Evolutionary conservation across 2,329 filamentous ascomycete genomes (phyloP), one percentile per base, ranked within the genome.

Genomic region (Epichloe brachyelytri): DNA sequence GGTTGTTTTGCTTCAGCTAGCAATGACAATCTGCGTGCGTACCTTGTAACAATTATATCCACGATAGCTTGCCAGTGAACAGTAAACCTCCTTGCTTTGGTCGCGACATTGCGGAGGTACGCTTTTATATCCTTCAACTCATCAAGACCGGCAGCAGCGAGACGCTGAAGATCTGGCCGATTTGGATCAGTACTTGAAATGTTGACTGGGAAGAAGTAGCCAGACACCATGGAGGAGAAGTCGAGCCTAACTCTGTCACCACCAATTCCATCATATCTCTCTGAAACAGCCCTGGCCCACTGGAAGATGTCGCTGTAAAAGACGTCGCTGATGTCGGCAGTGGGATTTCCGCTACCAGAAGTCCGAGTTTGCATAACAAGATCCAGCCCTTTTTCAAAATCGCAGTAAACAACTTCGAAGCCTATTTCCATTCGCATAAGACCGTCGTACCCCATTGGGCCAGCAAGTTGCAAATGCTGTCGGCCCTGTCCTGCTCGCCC

Each of bases 321-420:
- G 22, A 22, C 7, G 7, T 78, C 43, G 3, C 47, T 46, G 17
- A 51, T 43, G 0, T 51, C 43, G 2, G 15, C 1, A n/a, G n/a
- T 1, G 20, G 12, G 2, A 8, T n/a, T 3, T 12, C n/a, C 36
- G 19, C 17, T n/a, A 6, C 3, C 11, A 8, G 45, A 15, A 17
- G 20, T 59, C 53, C 34, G 60, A 51, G 11, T 54, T 55, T 3
- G 57, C 53, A 1, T 58, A 1, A 72, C 53, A 19, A 68, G 59
- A 17, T 68, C 61, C 11, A 78, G 54, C 0, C 71, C 71, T 3
- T 66, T 56, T 10, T 57, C 56, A 44, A 88, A 87, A 49, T 82
- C 68, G 61, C 83, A 88, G 19, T 83, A 68, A 47, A 87, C 83
- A 49, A 85, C 71, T 63, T 88, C 84, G 56, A 86, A 86, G 0